phyloP scores from a whole-genome alignment of 192 early-diverging fungal genomes.

The Podila epigama region DNA sequence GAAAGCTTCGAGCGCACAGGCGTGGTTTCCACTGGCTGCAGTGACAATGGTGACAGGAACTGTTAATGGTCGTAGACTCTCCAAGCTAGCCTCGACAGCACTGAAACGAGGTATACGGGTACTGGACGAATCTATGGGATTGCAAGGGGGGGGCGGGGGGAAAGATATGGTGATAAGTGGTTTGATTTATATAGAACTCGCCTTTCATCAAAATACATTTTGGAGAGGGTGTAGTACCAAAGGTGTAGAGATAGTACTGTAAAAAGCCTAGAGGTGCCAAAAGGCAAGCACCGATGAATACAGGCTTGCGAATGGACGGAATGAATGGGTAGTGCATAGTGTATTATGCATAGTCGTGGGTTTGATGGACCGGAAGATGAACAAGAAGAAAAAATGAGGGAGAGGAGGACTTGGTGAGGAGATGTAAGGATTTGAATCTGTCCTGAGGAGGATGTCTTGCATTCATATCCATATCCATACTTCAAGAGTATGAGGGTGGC shows the following conservation, averaged over 20 bases:
- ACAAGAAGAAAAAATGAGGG: too few species aligned
- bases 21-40: constrained; percentile 56
- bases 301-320: neutral
- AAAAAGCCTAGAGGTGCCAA: neutral
- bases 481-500: too few species aligned
- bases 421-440: too few species aligned
- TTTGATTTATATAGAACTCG: neutral
- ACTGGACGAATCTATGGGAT: neutral
- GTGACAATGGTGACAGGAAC: constrained; percentile 59
- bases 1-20: constrained; percentile 56
- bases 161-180: neutral
- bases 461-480: too few species aligned
- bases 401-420: too few species aligned
- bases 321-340: neutral
- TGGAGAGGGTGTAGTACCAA: neutral
- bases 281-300: neutral
- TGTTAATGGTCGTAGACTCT: constrained; percentile 3
- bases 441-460: too few species aligned
- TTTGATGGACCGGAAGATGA: too few species aligned
- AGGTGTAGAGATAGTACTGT: constrained; percentile 16
- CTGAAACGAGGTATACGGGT: constrained; percentile 3
- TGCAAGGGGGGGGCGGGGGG: neutral
- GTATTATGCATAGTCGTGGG: too few species aligned
- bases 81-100: constrained; percentile 13
- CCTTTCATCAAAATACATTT: neutral